Evolutionary conservation across 495 filamentous ascomycete genomes (phyloP).

Genomic region (Hyaloscypha variabilis): DNA sequence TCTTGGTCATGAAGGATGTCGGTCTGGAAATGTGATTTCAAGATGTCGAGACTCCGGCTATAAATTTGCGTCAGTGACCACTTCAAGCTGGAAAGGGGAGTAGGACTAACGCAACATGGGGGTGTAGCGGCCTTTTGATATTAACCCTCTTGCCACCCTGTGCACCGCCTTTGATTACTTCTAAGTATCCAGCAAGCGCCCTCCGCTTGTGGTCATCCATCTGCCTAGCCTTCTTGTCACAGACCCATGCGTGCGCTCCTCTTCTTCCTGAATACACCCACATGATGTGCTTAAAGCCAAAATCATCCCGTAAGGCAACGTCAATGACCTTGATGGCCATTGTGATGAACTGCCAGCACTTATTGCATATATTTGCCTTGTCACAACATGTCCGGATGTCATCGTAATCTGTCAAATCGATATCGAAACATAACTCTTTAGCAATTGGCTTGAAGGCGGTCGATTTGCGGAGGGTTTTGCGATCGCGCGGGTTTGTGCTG

Average conservation of each 20-base stretch:
- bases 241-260: conserved; percentile 99
- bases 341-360: conserved; percentile 95
- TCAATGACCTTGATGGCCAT: conserved; percentile 97
- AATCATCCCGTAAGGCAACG: conserved; percentile 83
- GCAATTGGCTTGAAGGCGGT: conserved; percentile 72
- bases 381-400: conserved; percentile 93
- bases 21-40: conserved; percentile 69
- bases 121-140: conserved; percentile 82
- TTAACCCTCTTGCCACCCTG: conserved; percentile 89
- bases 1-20: conserved; percentile 85
- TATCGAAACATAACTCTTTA: conserved; percentile 98
- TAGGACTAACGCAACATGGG: conserved; percentile 69
- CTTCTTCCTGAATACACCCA: conserved; percentile 98
- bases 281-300: conserved; percentile 93
- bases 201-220: conserved; percentile 83
- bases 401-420: conserved; percentile 98
- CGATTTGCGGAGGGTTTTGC: conserved; percentile 81
- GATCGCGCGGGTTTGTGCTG: conserved; percentile 87
- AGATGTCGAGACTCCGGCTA: conserved; percentile 80
- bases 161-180: conserved; percentile 80
- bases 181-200: conserved; percentile 85
- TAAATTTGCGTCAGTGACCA: conserved; percentile 13
- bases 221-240: conserved; percentile 79
- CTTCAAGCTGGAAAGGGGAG: background rate
- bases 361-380: conserved; percentile 88